Conservation (phyloP, 1,284 basidiomycete species). For the Pseudozyma tsukubaensis region DNA sequence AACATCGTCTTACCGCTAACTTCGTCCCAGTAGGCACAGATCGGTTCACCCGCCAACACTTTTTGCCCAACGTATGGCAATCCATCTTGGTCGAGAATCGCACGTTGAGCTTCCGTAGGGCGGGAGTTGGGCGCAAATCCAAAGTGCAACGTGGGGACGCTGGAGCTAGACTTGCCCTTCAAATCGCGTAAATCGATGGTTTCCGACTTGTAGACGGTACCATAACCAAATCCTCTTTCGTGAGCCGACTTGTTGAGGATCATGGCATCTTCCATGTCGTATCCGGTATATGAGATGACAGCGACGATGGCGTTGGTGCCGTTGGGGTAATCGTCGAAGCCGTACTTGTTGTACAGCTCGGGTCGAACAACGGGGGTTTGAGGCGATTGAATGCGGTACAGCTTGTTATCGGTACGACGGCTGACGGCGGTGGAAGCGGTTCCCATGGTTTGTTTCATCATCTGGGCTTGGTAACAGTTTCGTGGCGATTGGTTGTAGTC, state of each 20-base stretch:
- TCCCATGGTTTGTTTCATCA: conserved; percentile 99
- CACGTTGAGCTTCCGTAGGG: conserved; percentile 57
- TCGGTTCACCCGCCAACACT: conserved; percentile 80
- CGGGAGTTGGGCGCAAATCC: conserved; percentile 76
- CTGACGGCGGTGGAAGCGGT: conserved; percentile 91
- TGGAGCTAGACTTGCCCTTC: conserved; percentile 42
- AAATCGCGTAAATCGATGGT: conserved; percentile 89
- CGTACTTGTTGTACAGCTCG: conserved; percentile 90
- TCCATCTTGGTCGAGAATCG: conserved; percentile 85
- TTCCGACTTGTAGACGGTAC: conserved; percentile 95
- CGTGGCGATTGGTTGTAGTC: conserved; percentile 89
- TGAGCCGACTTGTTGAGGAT: conserved; percentile 99
- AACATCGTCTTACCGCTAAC: conserved; percentile 84
- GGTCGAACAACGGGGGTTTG: conserved; percentile 97
- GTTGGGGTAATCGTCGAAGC: conserved; percentile 98
- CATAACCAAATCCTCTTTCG: conserved; percentile 96
- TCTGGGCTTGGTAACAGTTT: conserved; percentile 80
- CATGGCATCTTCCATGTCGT: conserved; percentile 99
- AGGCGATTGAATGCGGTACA: conserved; percentile 93
- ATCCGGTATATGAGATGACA: conserved; percentile 99
- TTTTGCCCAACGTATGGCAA: conserved; percentile 82
- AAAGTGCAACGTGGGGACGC: conserved; percentile 76
- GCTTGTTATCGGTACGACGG: conserved; percentile 97
- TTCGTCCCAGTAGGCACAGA: conserved; percentile 84
- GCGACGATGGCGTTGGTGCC: conserved; percentile 98